Percentiles rank a stretch among this genome's conserved stretches.
phyloP scores from a whole-genome alignment of 768 basidiomycete species.

The Inosperma sp. region DNA sequence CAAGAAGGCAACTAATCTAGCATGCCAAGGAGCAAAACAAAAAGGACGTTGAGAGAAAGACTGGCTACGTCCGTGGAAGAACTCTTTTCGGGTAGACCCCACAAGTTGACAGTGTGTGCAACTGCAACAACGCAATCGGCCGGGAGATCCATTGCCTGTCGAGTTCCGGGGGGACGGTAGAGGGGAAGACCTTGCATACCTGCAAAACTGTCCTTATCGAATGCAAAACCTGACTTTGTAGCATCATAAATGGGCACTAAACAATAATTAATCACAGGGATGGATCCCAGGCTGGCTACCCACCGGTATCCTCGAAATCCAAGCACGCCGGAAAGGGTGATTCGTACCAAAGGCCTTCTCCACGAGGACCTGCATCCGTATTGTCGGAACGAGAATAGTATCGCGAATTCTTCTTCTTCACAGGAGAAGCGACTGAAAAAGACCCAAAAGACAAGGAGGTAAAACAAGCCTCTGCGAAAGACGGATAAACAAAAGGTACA shows the following conservation, averaged over 20 bases:
- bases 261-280: not conserved
- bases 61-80: not conserved
- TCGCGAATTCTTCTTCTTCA: no score
- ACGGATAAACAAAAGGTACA: no score
- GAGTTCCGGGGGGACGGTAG: not conserved
- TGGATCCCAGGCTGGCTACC: no score
- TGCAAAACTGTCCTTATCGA: not conserved
- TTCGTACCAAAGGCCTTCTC: no score
- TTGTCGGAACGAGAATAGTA: no score
- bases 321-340: not conserved
- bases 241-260: conserved; percentile 5
- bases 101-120: not conserved
- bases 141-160: not conserved
- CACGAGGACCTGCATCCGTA: no score
- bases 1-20: no score
- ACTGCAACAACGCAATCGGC: not conserved
- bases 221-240: not conserved
- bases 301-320: not conserved
- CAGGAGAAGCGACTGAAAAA: no score
- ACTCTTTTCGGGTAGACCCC: not conserved
- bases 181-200: not conserved
- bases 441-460: no score
- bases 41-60: no score
- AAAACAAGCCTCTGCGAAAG: no score
- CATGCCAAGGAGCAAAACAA: no score